Conservation (phyloP, 2,329 filamentous ascomycete species). For the Chaetomiaceae sp. region DNA sequence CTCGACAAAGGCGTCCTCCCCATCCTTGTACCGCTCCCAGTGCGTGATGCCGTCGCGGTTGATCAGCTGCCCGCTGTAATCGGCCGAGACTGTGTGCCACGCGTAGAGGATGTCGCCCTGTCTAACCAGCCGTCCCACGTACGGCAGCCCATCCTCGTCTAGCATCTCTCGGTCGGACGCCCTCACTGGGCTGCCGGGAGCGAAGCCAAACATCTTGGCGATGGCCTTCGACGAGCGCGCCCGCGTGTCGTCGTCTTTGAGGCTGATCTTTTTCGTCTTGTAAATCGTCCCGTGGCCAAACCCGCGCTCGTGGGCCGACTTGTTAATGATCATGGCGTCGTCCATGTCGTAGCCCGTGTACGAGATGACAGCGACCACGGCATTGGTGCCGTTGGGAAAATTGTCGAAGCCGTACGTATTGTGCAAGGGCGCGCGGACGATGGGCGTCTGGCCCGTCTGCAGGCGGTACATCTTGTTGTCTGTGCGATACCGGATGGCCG, state of each 20-base stretch:
- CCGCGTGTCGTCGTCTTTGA: constrained; percentile 75
- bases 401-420: constrained; percentile 97
- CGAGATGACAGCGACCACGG: constrained; percentile 93
- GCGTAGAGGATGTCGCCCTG: constrained; percentile 83
- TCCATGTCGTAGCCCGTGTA: constrained; percentile 99
- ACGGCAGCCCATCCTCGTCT: constrained; percentile 81
- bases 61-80: constrained; percentile 69
- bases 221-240: constrained; percentile 61
- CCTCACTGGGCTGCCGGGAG: constrained; percentile 67
- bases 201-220: constrained; percentile 84
- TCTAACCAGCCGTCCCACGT: constrained; percentile 68
- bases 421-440: constrained; percentile 86
- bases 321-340: constrained; percentile 99
- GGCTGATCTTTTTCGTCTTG: constrained; percentile 88
- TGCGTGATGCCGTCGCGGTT: constrained; percentile 83
- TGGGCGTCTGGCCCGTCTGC: constrained; percentile 91
- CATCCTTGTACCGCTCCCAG: constrained; percentile 91
- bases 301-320: constrained; percentile 89
- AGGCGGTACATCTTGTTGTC: constrained; percentile 96
- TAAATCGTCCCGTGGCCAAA: constrained; percentile 96
- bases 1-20: constrained; percentile 81
- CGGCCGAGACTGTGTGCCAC: constrained; percentile 79
- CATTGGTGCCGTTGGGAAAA: constrained; percentile 94
- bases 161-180: constrained; percentile 65
- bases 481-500: constrained; percentile 76